Percentiles rank a stretch among this genome's conserved stretches.
phyloP scores from a whole-genome alignment of 345 rosid genomes.

The Turnera subulata region DNA sequence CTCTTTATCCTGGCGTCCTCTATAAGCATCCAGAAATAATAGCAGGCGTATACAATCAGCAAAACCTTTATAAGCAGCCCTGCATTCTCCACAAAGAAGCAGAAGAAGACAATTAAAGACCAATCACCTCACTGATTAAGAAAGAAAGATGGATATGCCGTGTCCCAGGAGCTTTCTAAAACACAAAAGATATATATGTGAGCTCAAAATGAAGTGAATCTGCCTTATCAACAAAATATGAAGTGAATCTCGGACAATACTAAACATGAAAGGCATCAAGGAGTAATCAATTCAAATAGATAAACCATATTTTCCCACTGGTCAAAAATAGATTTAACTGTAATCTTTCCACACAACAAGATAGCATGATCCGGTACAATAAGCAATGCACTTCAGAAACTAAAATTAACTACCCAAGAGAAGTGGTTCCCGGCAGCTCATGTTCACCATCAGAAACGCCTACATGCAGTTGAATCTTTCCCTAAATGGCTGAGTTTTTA shows the following conservation, averaged over 20 bases:
- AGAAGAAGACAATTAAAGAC: constrained; percentile 11
- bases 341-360: background rate
- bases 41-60: constrained; percentile 94
- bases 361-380: too few species aligned
- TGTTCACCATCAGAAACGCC: too few species aligned
- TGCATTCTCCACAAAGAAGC: constrained; percentile 45
- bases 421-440: too few species aligned
- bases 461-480: too few species aligned
- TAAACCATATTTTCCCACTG: too few species aligned
- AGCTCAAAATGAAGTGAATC: too few species aligned
- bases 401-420: too few species aligned
- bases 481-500: too few species aligned
- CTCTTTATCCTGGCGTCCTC: constrained; percentile 98
- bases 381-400: too few species aligned
- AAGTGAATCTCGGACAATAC: background rate
- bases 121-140: background rate
- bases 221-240: too few species aligned
- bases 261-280: background rate
- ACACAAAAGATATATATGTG: background rate
- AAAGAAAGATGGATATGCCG: background rate
- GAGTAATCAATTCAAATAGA: background rate
- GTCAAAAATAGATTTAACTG: too few species aligned
- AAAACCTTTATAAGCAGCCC: constrained; percentile 99
- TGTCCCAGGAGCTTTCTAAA: background rate
- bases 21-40: constrained; percentile 82